Evolutionary conservation across 371 early-diverging fungal species (phyloP), one percentile per base, ranked within the genome.

Genomic region (Mortierella sp.): DNA sequence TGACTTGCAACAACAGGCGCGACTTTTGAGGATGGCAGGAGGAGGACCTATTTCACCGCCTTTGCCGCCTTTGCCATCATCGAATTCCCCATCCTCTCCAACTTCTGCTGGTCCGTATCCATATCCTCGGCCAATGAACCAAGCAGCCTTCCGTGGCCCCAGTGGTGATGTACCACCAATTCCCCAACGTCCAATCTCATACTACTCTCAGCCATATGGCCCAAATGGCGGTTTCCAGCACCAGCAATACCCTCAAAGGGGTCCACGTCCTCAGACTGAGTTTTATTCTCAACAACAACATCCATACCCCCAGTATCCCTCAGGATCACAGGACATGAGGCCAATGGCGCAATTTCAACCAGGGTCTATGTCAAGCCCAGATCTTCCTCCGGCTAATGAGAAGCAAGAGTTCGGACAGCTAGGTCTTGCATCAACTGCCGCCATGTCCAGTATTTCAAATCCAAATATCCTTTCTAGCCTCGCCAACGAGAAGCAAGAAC

Each of bases 1-100:
- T 16, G 71, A 70, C 16, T 16, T 64, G 19, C 59, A 70, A 24
- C 64, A 64, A 58, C 71, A 70, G 32, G 71, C 16, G 13, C 58
- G 71, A 16, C 11, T 58, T 6, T 15, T 70, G 52, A 59, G 38
- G 0, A 11, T 70, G 48, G 58, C 71, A 3, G 24, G 7, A 11
- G 55, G 28, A 16, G 55, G 21, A 22, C 15, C 28, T 41, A 16
- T 36, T 6, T 38, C 43, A 33, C 36, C 19, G 28, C n/a, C 22
- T 3, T 15, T 28, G 28, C 28, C 28, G 28, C 24, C 65, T 33
- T 22, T 55, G 3, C 19, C 22, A 13, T 22, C 15, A 13, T 5
- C 5, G 32, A 38, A 11, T 2, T 22, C 47, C 45, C 16, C 67
- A 7, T n/a, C 47, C 16, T 45, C 59, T 3, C 53, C 45, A 7